Base-by-base conservation (phyloP, 345 rosid species). In the Odontarrhena argentea region DNA sequence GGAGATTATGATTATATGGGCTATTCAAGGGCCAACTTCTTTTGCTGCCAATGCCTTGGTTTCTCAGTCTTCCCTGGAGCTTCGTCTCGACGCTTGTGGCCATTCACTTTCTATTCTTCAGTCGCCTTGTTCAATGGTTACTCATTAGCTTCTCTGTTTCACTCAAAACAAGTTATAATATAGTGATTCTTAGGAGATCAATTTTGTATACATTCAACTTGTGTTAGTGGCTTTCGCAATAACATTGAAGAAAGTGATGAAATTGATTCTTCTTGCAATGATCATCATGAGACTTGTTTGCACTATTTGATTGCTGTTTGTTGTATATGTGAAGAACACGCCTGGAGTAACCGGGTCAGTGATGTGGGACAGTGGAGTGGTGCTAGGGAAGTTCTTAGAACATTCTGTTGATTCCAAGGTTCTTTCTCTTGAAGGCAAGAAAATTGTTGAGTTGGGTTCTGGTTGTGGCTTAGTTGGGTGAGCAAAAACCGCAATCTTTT, bases 391-490 rank as follows among this genome's bases (percentile, higher is more conserved):
- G 86, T 89, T 92, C 77, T 68, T 92, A 57, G 98, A 89, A 75
- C 96, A 92, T 55, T 89, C 96, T 12, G 96, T 87, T 63, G 97
- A 92, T 65, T 85, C 87, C 1, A 63, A 77, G 34, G 38, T 72
- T 82, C 96, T 92, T 72, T 55, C 74, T 44, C 83, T 92, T 71
- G 79, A 78, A 38, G 91, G 84, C 73, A 87, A 89, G 83, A 92
- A 87, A 76, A 81, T 84, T 53, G 51, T 87, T 6, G 98, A 92
- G 76, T 78, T 92, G 76, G 96, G 98, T 49, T 86, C 96, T 53
- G 98, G 96, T 37, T 92, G 96, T 78, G 96, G 98, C 73, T 83
- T 92, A 77, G 98, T 86, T 53, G 96, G 98, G 98, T 89, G 80
- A 74, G 69, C 35, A n/a, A 38, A 62, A 55, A n/a, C 7, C 11